Conservation (phyloP, 1,284 basidiomycete genomes). For the Papiliotrema flavescens region DNA sequence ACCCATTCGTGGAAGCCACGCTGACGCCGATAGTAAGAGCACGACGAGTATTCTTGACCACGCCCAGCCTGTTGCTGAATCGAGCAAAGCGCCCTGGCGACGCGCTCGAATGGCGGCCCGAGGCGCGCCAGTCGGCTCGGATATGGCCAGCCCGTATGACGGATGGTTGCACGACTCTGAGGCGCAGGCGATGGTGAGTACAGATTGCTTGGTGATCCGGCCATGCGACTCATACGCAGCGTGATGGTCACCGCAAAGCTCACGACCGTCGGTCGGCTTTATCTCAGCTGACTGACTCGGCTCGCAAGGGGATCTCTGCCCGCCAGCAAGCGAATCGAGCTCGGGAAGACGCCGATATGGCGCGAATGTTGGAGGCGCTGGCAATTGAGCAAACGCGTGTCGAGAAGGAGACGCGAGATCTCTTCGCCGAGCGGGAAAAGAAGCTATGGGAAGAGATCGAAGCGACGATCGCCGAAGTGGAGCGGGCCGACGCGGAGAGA, state of each 20-base stretch:
- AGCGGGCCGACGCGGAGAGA: conserved; percentile 19
- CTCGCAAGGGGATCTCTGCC: conserved; percentile 15
- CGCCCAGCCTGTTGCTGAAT: not conserved
- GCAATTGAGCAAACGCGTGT: conserved; percentile 27
- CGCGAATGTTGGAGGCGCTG: conserved; percentile 32
- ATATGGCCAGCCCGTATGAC: conserved; percentile 27
- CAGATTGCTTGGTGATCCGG: not conserved
- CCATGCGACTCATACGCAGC: conserved; percentile 7
- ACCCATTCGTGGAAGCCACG: no score
- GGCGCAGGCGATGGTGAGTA: conserved; percentile 31
- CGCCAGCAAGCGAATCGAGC: conserved; percentile 12
- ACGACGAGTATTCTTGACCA: no score
- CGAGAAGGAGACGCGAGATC: conserved; percentile 26
- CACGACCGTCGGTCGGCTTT: conserved; percentile 16
- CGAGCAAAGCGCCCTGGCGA: not conserved
- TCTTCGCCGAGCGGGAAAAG: conserved; percentile 34
- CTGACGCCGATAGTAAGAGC: no score
- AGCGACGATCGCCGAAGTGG: conserved; percentile 29
- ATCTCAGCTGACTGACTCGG: conserved; percentile 18
- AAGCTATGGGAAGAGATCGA: conserved; percentile 43
- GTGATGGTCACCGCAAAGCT: conserved; percentile 22
- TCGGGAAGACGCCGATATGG: conserved; percentile 33
- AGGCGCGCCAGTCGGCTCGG: not conserved
- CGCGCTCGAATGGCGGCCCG: not conserved
- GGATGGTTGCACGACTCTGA: conserved; percentile 33